Percentiles rank a stretch among this genome's conserved stretches.
phyloP scores from a whole-genome alignment of 75 land plant genomes.

The Gnetum montanum region DNA sequence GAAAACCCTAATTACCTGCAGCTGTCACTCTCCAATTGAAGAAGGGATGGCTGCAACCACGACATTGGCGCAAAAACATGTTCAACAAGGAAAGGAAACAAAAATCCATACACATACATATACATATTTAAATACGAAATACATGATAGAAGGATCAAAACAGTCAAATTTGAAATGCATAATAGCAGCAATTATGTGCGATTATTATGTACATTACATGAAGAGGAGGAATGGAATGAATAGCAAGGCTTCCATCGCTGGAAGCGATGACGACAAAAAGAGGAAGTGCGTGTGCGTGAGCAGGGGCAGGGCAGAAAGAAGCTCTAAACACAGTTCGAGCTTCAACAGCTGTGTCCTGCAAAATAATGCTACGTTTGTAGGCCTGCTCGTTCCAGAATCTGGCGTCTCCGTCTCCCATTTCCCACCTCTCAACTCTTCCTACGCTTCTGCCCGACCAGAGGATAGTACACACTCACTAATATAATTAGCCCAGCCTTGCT shows the following conservation, averaged over 20 bases:
- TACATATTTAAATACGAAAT: neutral
- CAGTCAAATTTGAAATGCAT: neutral
- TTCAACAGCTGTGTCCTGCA: constrained; percentile 32
- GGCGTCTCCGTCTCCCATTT: constrained; percentile 20
- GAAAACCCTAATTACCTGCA: neutral
- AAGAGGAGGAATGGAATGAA: constrained; percentile 36
- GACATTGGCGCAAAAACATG: neutral
- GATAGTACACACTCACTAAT: too few relatives aligned
- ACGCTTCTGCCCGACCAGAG: too few relatives aligned
- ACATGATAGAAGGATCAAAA: neutral
- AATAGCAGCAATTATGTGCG: neutral
- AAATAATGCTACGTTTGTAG: constrained; percentile 31
- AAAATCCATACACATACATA: neutral
- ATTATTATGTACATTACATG: neutral
- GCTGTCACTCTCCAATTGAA: neutral
- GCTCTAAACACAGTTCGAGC: constrained; percentile 55
- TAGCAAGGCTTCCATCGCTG: constrained; percentile 62
- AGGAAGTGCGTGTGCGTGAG: constrained; percentile 17
- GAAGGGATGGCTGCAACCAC: neutral
- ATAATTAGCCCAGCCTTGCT: too few relatives aligned
- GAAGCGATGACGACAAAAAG: constrained; percentile 51
- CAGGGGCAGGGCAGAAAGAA: constrained; percentile 29
- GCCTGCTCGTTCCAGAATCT: constrained; percentile 59
- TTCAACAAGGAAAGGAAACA: neutral
- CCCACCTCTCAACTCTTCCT: neutral